A percentile compares a stretch with the other conserved stretches of the same genome.
Conservation (phyloP, 345 rosid genomes). For the Diplotaxis tenuifolia region DNA sequence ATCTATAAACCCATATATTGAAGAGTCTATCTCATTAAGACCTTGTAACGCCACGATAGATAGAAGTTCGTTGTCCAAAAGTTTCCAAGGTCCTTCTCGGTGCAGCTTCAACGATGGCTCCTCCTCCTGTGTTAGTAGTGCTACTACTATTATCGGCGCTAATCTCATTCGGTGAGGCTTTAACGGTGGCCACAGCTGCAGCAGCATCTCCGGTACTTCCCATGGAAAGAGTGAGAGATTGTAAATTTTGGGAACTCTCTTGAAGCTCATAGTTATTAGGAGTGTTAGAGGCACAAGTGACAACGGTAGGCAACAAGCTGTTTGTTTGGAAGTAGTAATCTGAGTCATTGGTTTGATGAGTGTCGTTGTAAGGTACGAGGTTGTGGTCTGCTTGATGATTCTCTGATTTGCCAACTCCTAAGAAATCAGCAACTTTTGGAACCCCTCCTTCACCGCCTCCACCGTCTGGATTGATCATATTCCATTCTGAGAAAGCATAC, state of each 20-base stretch:
- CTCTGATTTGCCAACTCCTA: slow-evolving; percentile 86
- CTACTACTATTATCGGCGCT: slow-evolving; percentile 60
- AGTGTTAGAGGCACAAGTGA: slow-evolving; percentile 34
- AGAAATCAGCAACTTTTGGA: slow-evolving; percentile 95
- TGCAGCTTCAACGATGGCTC: slow-evolving; percentile 55
- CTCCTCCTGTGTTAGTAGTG: slow-evolving; percentile 47
- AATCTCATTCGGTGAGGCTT: slow-evolving; percentile 58
- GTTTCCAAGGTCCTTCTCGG: slow-evolving; percentile 89
- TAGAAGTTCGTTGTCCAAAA: slow-evolving; percentile 95
- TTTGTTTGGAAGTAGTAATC: slow-evolving; percentile 60
- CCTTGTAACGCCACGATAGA: slow-evolving; percentile 99
- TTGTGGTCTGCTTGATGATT: slow-evolving; percentile 47
- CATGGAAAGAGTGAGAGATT: slow-evolving; percentile 88
- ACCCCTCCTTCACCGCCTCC: slow-evolving; percentile 49
- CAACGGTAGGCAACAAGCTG: slow-evolving; percentile 53
- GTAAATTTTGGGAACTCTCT: slow-evolving; percentile 69
- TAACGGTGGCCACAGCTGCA: slow-evolving; percentile 29
- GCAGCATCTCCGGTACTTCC: slow-evolving; percentile 49
- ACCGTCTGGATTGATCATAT: slow-evolving; percentile 59
- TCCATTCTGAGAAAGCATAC: slow-evolving; percentile 61
- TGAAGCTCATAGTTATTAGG: slow-evolving; percentile 54
- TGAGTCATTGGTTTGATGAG: slow-evolving; percentile 55
- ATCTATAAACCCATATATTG: not conserved
- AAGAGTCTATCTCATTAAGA: slow-evolving; percentile 2
- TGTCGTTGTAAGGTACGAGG: slow-evolving; percentile 65